These are phyloP conservation scores for Cordia subcordata DNA, from an alignment of 257 asterid genomes.

Conservation along the genomic window DNA sequence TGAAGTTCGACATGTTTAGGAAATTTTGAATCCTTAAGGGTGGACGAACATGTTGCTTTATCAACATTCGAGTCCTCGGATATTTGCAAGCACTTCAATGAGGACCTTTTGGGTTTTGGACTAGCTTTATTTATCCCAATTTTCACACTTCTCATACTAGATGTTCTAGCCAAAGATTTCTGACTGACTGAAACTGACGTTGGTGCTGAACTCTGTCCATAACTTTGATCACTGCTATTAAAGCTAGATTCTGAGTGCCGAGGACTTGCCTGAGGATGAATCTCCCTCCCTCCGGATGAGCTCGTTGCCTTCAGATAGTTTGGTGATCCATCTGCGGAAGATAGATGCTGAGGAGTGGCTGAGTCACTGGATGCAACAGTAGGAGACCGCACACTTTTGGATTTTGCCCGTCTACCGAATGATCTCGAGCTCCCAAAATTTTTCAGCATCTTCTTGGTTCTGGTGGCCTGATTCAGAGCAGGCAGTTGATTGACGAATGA, in stretches of 20 bases:
- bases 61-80: conserved; percentile 31
- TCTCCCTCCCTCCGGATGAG: conserved; percentile 38
- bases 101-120: conserved; percentile 48
- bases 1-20: conserved; percentile 36
- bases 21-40: conserved; percentile 59
- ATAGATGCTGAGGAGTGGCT: conserved; percentile 8
- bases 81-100: conserved; percentile 17
- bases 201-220: conserved; percentile 6
- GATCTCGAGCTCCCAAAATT: conserved; percentile 4
- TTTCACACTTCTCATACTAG: conserved; percentile 37
- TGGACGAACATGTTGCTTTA: conserved; percentile 74
- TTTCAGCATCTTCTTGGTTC: conserved; percentile 7
- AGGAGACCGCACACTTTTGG: conserved; percentile 21
- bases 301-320: conserved; percentile 37
- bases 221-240: conserved; percentile 28
- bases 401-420: neutral
- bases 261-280: conserved; percentile 23
- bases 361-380: conserved; percentile 22
- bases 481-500: conserved; percentile 17
- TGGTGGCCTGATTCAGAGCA: neutral
- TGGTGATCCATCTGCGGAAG: conserved; percentile 27
- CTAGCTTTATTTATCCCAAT: conserved; percentile 47
- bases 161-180: conserved; percentile 24
- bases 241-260: conserved; percentile 29
- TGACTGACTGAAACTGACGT: conserved; percentile 9